Evolutionary conservation across 176 grass and related monocot genomes (phyloP).

Genomic region (Bromus sterilis): DNA sequence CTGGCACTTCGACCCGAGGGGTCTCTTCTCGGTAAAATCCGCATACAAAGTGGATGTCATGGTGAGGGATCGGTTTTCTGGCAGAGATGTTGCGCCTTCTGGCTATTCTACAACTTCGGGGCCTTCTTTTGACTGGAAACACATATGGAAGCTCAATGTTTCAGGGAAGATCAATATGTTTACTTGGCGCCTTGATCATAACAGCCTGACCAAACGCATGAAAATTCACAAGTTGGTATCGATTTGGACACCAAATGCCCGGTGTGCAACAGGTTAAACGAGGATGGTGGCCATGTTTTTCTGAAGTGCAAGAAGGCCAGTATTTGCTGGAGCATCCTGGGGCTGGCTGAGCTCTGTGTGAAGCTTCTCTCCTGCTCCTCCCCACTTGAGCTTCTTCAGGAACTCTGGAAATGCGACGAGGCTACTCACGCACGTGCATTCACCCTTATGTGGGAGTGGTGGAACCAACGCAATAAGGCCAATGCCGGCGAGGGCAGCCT

Average conservation of each 20-base stretch:
- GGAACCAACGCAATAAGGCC: not conserved
- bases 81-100: not conserved
- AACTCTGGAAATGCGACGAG: not conserved
- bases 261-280: not conserved
- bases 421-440: not conserved
- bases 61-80: not conserved
- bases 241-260: not conserved
- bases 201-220: not conserved
- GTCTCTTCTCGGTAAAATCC: not conserved
- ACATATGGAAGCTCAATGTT: not conserved
- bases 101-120: not conserved
- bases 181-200: not conserved
- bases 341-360: not conserved
- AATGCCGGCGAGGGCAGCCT: not conserved
- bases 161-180: not conserved
- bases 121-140: not conserved
- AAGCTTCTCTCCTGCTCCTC: not conserved
- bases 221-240: not conserved
- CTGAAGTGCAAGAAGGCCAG: not conserved
- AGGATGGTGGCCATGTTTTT: not conserved
- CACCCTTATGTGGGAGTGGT: not conserved
- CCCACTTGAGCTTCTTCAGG: not conserved
- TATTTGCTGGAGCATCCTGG: not conserved
- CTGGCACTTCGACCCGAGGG: not conserved
- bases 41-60: not conserved